Evolutionary conservation across 345 rosid species (phyloP), one percentile per base, ranked within the genome.

Genomic region (Diplotaxis tenuifolia): DNA sequence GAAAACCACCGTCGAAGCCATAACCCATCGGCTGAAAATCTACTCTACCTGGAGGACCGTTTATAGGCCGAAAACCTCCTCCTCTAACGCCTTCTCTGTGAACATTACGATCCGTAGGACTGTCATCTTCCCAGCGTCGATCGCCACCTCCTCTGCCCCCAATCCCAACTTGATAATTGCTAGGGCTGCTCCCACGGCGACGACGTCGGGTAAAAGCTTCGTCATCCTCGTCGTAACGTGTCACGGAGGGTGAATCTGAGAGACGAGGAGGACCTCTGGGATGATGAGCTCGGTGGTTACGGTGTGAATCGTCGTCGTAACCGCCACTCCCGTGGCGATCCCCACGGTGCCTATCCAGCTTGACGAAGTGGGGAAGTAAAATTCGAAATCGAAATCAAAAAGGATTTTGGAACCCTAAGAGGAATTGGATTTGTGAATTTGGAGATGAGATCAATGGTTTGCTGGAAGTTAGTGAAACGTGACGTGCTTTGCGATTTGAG

Each of bases 271-370:
- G 84, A 0, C 81, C 83, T 75, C 86, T 78, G 16, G 82, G 74
- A 23, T 70, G 74, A 23, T 70, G 81, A 47, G 74, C 59, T 52
- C 73, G 74, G 77, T 67, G 77, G 60, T 53, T 76, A 70, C 68
- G 79, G 75, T 82, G 73, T 7, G 83, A 78, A 64, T 82, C 85
- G n/a, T 82, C 85, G n/a, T 81, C 84, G 68, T 68, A 64, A 65
- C 1, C 57, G 68, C 56, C 72, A 81, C 59, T 58, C 34, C 75
- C 82, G 81, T 85, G 88, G 80, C 89, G 95, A 73, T 86, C 90
- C 38, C 82, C 86, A 75, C 91, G 67, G 82, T 86, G 85, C 75
- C 91, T 92, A 75, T 95, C 98, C 99, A 95, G 75, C 78, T 82
- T 80, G 78, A 62, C 61, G 21, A 61, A 36, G 0, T 66, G 6